A percentile compares a stretch with the other conserved stretches of the same genome.
Evolutionary conservation across 2,329 filamentous ascomycete species (phyloP).

Genomic region (Paracorniculantispora psalliotae): DNA sequence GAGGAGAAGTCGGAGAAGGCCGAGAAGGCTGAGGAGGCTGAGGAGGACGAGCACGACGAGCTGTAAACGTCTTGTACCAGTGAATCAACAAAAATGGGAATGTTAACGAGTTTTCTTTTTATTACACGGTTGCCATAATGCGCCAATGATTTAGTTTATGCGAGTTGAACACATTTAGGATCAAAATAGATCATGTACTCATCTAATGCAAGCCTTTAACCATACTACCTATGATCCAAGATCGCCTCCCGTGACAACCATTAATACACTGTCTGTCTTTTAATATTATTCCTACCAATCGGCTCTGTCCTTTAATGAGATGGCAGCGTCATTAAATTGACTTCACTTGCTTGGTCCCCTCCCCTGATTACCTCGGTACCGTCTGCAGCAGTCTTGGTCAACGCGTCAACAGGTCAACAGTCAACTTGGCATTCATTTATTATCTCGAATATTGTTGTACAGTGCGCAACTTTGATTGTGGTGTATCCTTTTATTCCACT

Average conservation of each 20-base stretch:
- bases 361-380: not conserved
- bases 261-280: no score
- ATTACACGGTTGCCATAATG: constrained; percentile 3
- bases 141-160: constrained; percentile 11
- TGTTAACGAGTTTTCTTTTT: constrained; percentile 23
- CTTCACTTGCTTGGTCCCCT: not conserved
- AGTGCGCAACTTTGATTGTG: not conserved
- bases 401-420: not conserved
- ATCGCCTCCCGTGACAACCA: no score
- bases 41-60: constrained; percentile 58
- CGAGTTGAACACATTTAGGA: constrained; percentile 7
- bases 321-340: no score
- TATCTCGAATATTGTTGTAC: constrained; percentile 3
- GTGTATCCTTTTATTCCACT: not conserved
- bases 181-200: constrained; percentile 12
- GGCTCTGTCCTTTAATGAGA: no score
- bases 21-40: constrained; percentile 42
- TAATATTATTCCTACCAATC: no score
- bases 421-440: not conserved
- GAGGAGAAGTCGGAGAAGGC: constrained; percentile 47
- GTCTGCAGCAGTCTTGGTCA: not conserved
- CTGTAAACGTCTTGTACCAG: constrained; percentile 52
- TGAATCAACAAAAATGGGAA: constrained; percentile 16
- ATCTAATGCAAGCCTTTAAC: not conserved
- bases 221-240: no score